phyloP scores from a whole-genome alignment of 2,329 filamentous ascomycete genomes.

The Aureobasidium sp. region DNA sequence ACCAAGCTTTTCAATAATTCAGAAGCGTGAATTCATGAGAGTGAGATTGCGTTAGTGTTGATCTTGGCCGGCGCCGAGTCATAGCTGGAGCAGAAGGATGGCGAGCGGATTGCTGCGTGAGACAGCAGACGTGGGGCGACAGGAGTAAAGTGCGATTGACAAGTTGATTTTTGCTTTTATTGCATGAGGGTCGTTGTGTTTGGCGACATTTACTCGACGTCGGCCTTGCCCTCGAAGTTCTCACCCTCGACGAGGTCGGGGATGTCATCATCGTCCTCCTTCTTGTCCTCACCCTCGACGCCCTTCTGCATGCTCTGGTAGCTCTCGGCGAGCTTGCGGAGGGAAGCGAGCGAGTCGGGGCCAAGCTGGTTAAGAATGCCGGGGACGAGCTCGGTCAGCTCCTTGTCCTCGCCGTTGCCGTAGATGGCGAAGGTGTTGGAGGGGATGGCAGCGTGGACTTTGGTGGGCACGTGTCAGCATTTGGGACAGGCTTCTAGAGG shows the following conservation, averaged over 20 bases:
- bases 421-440: constrained; percentile 99
- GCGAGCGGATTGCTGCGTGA: background rate
- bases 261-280: constrained; percentile 79
- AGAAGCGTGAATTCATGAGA: constrained; percentile 1
- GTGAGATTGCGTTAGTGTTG: background rate
- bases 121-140: background rate
- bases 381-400: constrained; percentile 97
- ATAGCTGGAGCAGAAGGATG: background rate
- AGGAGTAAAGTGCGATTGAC: background rate
- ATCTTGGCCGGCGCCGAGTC: background rate
- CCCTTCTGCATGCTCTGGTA: constrained; percentile 99
- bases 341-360: constrained; percentile 92
- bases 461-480: constrained; percentile 13
- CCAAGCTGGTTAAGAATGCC: constrained; percentile 99
- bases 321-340: constrained; percentile 97
- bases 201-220: constrained; percentile 64
- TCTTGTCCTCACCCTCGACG: constrained; percentile 61
- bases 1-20: background rate
- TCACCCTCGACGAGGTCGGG: constrained; percentile 93
- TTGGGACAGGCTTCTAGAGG: background rate
- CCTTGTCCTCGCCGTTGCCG: constrained; percentile 97
- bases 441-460: constrained; percentile 93
- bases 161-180: constrained; percentile 12
- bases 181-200: background rate
- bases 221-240: constrained; percentile 82